Percentiles rank a stretch among this genome's conserved stretches.
Conservation (phyloP, 352 stramenopile genomes). For the Globisporangium barbulae region DNA sequence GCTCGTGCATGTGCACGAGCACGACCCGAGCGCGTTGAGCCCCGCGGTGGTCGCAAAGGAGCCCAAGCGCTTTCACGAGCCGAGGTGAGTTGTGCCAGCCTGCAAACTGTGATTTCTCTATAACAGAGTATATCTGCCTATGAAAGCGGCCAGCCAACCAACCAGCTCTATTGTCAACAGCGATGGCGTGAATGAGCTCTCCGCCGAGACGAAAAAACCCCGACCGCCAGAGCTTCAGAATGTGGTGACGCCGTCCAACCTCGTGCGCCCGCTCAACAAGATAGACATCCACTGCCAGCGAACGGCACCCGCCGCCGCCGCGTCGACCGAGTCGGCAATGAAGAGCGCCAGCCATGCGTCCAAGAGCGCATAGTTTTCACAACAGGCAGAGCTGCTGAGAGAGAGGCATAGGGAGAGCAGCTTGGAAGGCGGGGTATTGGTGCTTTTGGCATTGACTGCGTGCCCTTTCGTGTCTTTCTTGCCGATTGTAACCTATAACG, state of each 20-base stretch:
- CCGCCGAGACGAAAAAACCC: background rate
- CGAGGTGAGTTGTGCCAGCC: slow-evolving; percentile 24
- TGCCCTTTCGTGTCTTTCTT: slow-evolving; percentile 1
- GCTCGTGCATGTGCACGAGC: slow-evolving; percentile 42
- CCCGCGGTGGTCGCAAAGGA: slow-evolving; percentile 38
- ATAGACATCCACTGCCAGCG: slow-evolving; percentile 41
- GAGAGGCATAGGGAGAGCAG: background rate
- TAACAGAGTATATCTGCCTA: background rate
- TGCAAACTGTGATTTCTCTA: background rate
- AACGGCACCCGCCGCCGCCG: background rate
- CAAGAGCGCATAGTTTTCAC: slow-evolving; percentile 5
- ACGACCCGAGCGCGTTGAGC: slow-evolving; percentile 32
- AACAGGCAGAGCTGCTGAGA: background rate
- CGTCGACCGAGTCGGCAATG: background rate
- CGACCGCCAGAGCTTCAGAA: slow-evolving; percentile 3
- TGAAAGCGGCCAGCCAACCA: background rate
- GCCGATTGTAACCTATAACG: slow-evolving; percentile 7
- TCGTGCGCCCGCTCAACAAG: slow-evolving; percentile 55
- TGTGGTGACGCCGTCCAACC: slow-evolving; percentile 47
- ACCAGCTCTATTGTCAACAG: background rate
- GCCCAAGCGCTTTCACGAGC: slow-evolving; percentile 57
- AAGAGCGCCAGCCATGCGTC: slow-evolving; percentile 4
- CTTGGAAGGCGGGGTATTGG: background rate
- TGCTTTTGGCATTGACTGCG: background rate
- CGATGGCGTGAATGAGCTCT: background rate